Evolutionary conservation across 1,284 basidiomycete species (phyloP), one percentile per base, ranked within the genome.

Genomic region (Earliella scabrosa): DNA sequence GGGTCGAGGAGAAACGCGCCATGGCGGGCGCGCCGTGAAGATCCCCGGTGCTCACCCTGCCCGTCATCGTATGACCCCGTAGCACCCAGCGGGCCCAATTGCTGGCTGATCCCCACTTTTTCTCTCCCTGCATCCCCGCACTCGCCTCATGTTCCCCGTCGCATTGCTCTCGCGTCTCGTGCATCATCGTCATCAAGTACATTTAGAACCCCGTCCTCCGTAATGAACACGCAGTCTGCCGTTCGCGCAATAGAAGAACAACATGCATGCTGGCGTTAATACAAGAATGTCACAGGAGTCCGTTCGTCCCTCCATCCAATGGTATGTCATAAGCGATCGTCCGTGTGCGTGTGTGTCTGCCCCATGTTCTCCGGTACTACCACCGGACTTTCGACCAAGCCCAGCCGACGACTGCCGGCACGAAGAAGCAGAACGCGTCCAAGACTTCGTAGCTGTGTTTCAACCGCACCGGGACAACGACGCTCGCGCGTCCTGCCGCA

Each of bases 341-440:
- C 23, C 39, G 32, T 41, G 32, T 35, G 49, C 36, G 36, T 52
- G 11, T 27, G 46, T 43, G 31, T 40, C 45, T 47, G 31, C 40
- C 26, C 29, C 29, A 6, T 13, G 29, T 31, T 23, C 8, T 29
- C 32, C 26, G 2, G 3, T 32, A 16, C 16, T 16, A 24, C 23
- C 21, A 24, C 32, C 52, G 52, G 23, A 68, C 44, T 49, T 68
- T 80, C 57, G 76, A 73, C 77, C 81, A 85, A 52, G 81, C 70
- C 72, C 82, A 87, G 43, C 74, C 81, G 38, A 78, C 67, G 18
- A 79, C 67, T 23, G 82, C 81, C 4, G 88, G 90, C 58, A 82
- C 71, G 68, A 90, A 86, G 71, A 87, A 90, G 66, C 83, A 82
- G 64, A 88, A 90, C 1, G 88, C 86, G 60, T 87, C 78, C 24